Evolutionary conservation across 192 early-diverging fungal genomes (phyloP).

Genomic region (Coemansia erecta): DNA sequence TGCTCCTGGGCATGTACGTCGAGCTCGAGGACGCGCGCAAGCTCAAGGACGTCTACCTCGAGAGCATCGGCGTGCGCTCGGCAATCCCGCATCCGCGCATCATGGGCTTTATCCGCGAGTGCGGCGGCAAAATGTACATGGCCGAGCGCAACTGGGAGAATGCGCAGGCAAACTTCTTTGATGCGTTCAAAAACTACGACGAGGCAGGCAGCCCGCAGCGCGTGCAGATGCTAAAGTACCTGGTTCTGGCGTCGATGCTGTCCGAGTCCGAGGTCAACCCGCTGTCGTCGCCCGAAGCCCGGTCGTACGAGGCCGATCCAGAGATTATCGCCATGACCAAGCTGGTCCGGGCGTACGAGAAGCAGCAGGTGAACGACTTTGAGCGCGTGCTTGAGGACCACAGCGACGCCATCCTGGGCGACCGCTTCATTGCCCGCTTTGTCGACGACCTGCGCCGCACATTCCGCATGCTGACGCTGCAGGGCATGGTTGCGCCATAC

Average conservation of each 20-base stretch:
- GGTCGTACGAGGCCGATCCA: slow-evolving; percentile 90
- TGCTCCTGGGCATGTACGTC: slow-evolving; percentile 97
- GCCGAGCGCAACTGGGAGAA: slow-evolving; percentile 86
- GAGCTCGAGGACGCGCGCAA: slow-evolving; percentile 82
- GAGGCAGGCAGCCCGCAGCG: slow-evolving; percentile 92
- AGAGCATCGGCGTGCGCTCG: slow-evolving; percentile 83
- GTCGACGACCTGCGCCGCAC: slow-evolving; percentile 91
- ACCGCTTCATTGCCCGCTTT: slow-evolving; percentile 85
- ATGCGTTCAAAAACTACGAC: slow-evolving; percentile 97
- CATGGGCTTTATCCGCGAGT: slow-evolving; percentile 96
- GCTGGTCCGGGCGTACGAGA: slow-evolving; percentile 87
- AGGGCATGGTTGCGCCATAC: slow-evolving; percentile 85
- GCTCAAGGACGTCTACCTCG: slow-evolving; percentile 88
- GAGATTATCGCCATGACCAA: slow-evolving; percentile 93
- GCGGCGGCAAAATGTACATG: slow-evolving; percentile 99
- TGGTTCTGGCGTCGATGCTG: slow-evolving; percentile 95
- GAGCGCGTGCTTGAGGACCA: slow-evolving; percentile 79
- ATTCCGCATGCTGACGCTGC: slow-evolving; percentile 88
- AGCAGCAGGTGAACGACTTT: slow-evolving; percentile 83
- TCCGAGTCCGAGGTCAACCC: slow-evolving; percentile 95
- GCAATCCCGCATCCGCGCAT: slow-evolving; percentile 95
- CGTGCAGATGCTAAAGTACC: slow-evolving; percentile 91
- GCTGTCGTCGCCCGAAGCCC: slow-evolving; percentile 96
- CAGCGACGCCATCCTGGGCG: slow-evolving; percentile 75
- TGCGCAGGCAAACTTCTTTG: slow-evolving; percentile 94